A percentile compares a stretch with the other conserved stretches of the same genome.
These are phyloP conservation scores for Cenchrus purpureus DNA, from an alignment of 176 grass and related monocot species.

Conservation along the genomic window DNA sequence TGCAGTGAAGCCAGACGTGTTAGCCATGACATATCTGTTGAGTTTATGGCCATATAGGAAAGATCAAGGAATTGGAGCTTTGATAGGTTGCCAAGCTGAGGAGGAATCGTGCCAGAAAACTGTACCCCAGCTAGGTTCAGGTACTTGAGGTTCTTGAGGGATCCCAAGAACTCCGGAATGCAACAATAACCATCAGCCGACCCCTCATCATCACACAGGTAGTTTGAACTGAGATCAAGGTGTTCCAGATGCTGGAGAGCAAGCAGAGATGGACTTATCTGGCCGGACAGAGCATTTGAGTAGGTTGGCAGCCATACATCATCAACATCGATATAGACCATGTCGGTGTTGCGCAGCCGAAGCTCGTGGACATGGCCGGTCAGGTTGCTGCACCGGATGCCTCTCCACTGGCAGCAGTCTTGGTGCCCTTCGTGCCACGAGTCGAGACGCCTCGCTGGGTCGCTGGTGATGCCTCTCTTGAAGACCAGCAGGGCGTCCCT, in stretches of 20 bases:
- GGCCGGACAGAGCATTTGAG: not conserved
- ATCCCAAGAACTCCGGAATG: not conserved
- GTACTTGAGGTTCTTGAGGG: slow-evolving; percentile 13
- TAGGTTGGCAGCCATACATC: too few species aligned
- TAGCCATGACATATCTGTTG: not conserved
- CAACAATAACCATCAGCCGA: not conserved
- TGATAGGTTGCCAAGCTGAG: not conserved
- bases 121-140: slow-evolving; percentile 4
- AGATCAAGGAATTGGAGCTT: not conserved
- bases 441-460: slow-evolving; percentile 4
- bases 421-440: slow-evolving; percentile 6
- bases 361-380: slow-evolving; percentile 7
- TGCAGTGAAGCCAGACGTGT: not conserved
- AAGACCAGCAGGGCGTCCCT: slow-evolving; percentile 34
- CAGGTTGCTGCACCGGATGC: slow-evolving; percentile 21
- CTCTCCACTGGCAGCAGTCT: slow-evolving; percentile 35
- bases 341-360: not conserved
- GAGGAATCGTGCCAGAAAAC: not conserved
- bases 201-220: not conserved
- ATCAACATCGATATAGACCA: too few species aligned
- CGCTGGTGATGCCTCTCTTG: slow-evolving; percentile 27
- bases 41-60: not conserved
- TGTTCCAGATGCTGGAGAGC: not conserved
- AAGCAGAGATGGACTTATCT: slow-evolving; percentile 34
- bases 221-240: slow-evolving; percentile 14